A percentile compares a stretch with the other conserved stretches of the same genome.
phyloP scores from a whole-genome alignment of 257 asterid genomes.

The Solanum sitiens region DNA sequence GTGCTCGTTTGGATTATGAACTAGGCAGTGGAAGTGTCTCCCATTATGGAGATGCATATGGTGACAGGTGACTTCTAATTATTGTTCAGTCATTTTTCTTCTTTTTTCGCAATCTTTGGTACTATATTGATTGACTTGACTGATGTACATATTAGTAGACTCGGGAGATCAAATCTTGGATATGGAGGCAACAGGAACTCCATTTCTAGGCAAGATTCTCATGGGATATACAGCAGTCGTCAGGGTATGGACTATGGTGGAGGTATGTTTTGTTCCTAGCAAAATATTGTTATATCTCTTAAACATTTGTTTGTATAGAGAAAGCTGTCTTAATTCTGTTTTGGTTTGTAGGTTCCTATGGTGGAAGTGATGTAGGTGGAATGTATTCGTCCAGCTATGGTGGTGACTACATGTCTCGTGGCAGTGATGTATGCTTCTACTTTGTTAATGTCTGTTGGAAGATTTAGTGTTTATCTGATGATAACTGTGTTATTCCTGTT shows the following conservation, averaged over 20 bases:
- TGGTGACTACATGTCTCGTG: slow-evolving; percentile 72
- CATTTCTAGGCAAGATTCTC: slow-evolving; percentile 73
- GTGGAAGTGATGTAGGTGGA: slow-evolving; percentile 67
- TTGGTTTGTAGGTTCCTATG: slow-evolving; percentile 52
- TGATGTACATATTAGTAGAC: slow-evolving; percentile 18
- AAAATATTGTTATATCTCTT: background rate
- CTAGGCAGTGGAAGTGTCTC: slow-evolving; percentile 52
- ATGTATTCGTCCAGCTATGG: slow-evolving; percentile 79
- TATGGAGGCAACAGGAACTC: slow-evolving; percentile 75
- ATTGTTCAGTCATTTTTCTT: background rate
- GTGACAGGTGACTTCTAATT: slow-evolving; percentile 53
- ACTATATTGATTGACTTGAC: background rate
- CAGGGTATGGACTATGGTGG: slow-evolving; percentile 78
- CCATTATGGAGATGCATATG: slow-evolving; percentile 65
- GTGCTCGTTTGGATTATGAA: slow-evolving; percentile 88
- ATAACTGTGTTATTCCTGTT: slow-evolving; percentile 61
- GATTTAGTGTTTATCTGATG: background rate
- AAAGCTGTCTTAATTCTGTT: background rate
- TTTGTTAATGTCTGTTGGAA: background rate
- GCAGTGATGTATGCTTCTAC: slow-evolving; percentile 57
- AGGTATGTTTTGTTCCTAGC: slow-evolving; percentile 28
- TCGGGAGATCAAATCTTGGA: slow-evolving; percentile 77
- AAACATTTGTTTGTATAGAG: background rate
- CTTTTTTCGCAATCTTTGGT: background rate
- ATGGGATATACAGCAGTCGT: slow-evolving; percentile 65